Percentiles rank a stretch among this genome's conserved stretches.
Conservation (phyloP, 1,284 basidiomycete species). For the Ceratobasidium sp. region DNA sequence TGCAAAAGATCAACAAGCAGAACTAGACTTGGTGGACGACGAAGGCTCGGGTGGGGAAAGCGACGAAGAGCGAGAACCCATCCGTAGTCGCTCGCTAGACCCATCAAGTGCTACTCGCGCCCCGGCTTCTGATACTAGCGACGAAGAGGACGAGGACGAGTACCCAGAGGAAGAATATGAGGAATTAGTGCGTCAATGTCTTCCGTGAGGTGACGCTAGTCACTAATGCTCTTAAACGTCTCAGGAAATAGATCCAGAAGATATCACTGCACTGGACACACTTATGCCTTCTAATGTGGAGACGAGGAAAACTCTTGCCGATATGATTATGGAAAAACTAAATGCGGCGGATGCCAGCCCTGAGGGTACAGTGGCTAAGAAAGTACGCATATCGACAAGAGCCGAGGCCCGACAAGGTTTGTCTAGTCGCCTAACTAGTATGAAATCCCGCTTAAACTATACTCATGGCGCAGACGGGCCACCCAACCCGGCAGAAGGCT, state of each 20-base stretch:
- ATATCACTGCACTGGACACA: constrained; percentile 85
- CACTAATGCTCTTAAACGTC: constrained; percentile 31
- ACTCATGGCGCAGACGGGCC: constrained; percentile 60
- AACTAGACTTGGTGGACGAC: constrained; percentile 70
- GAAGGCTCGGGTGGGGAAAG: constrained; percentile 59
- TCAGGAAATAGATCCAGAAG: constrained; percentile 89
- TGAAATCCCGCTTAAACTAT: background rate
- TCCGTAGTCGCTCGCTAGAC: background rate
- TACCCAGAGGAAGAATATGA: constrained; percentile 62
- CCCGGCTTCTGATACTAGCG: constrained; percentile 62
- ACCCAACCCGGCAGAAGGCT: constrained; percentile 88
- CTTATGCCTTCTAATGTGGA: constrained; percentile 77
- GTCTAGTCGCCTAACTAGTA: constrained; percentile 41
- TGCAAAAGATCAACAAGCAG: constrained; percentile 93
- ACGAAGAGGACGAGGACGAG: constrained; percentile 57
- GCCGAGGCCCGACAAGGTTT: constrained; percentile 61
- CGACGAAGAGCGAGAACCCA: constrained; percentile 45
- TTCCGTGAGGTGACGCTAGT: background rate
- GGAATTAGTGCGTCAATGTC: constrained; percentile 57
- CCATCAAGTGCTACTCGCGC: constrained; percentile 51
- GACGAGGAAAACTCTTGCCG: constrained; percentile 87
- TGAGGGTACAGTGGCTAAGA: constrained; percentile 49
- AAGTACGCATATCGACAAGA: constrained; percentile 43
- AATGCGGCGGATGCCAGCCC: constrained; percentile 67
- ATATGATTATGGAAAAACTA: constrained; percentile 95